Evolutionary conservation across 2,329 filamentous ascomycete genomes (phyloP), one percentile per base, ranked within the genome.

Genomic region (Monosporascus sp.): DNA sequence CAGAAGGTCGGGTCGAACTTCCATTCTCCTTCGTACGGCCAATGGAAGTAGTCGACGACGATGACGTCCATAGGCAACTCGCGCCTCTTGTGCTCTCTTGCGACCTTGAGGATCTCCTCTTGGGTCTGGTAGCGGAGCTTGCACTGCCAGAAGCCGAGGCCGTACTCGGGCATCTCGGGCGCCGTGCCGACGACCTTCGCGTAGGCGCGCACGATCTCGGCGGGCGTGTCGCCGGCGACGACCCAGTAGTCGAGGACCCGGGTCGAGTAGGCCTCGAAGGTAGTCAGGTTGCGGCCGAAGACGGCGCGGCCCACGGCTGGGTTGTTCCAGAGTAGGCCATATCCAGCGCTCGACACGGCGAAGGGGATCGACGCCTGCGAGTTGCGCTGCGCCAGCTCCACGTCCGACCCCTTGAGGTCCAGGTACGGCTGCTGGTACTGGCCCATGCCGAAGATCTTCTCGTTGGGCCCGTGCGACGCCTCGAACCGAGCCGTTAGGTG

Each of bases 21-120:
- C 84, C 85, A 88, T 52, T 88, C 85, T 6, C 85, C 85, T 62
- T 88, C 83, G 7, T 74, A 72, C 7, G 79, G 78, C 85, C 85
- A 87, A 62, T 87, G 84, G 64, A 87, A 87, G 64, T 83, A 87
- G 60, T 87, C 85, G 38, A 83, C 71, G 0, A 87, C 84, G n/a
- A 87, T 86, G 2, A 87, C 63, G 61, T 86, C 82, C 19, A 87
- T 72, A 0, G 84, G 84, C 17, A 87, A 64, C 0, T 79, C 63
- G 1, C 82, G 71, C 34, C 70, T 70, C 50, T 75, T 77, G 57
- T 87, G 83, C 61, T 86, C 83, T 5, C 84, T 67, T 1, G 84
- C 84, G 1, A 87, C 77, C 6, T 72, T 66, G 0, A 87, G 71
- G 0, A 86, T 63, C 62, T 88, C 83, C 19, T 86, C 82, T 60